Percentiles rank a stretch among this genome's conserved stretches.
phyloP scores from a whole-genome alignment of 352 stramenopile genomes.

The Pythium vanterpoolii region DNA sequence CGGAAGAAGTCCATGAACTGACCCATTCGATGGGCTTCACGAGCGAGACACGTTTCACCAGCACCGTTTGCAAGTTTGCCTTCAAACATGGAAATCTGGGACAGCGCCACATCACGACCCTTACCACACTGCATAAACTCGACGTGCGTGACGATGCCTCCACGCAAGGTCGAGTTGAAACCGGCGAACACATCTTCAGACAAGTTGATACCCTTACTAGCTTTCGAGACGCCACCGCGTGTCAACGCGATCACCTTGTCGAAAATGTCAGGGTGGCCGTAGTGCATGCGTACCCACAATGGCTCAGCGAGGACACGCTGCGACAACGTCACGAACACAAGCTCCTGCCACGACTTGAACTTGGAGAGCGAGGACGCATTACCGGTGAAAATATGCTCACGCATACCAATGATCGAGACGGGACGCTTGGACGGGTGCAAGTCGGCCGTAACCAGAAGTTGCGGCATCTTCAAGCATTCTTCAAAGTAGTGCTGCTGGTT shows the following conservation, averaged over 20 bases:
- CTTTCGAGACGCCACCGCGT: slow-evolving; percentile 79
- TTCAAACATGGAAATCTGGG: slow-evolving; percentile 88
- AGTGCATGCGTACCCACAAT: slow-evolving; percentile 80
- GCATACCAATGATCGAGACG: slow-evolving; percentile 87
- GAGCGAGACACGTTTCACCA: slow-evolving; percentile 77
- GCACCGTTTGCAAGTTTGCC: slow-evolving; percentile 85
- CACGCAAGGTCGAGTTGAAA: slow-evolving; percentile 81
- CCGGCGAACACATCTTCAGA: slow-evolving; percentile 90
- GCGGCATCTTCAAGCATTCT: slow-evolving; percentile 86
- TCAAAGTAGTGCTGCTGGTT: slow-evolving; percentile 90
- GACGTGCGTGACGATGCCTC: slow-evolving; percentile 75
- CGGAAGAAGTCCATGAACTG: slow-evolving; percentile 83
- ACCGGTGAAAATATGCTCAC: slow-evolving; percentile 86
- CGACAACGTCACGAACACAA: slow-evolving; percentile 87
- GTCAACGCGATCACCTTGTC: slow-evolving; percentile 87
- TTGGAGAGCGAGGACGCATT: slow-evolving; percentile 77
- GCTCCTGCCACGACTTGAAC: slow-evolving; percentile 87
- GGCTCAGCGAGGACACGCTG: slow-evolving; percentile 81
- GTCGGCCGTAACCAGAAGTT: slow-evolving; percentile 74
- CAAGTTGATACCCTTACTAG: slow-evolving; percentile 86
- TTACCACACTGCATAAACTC: slow-evolving; percentile 91
- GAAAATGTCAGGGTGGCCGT: slow-evolving; percentile 86
- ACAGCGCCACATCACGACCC: slow-evolving; percentile 82
- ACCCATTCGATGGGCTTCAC: slow-evolving; percentile 76
- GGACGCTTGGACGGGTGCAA: slow-evolving; percentile 39